A percentile compares a stretch with the other conserved stretches of the same genome.
Conservation (phyloP, 2,329 filamentous ascomycete species). For the Fusarium tuaranense region DNA sequence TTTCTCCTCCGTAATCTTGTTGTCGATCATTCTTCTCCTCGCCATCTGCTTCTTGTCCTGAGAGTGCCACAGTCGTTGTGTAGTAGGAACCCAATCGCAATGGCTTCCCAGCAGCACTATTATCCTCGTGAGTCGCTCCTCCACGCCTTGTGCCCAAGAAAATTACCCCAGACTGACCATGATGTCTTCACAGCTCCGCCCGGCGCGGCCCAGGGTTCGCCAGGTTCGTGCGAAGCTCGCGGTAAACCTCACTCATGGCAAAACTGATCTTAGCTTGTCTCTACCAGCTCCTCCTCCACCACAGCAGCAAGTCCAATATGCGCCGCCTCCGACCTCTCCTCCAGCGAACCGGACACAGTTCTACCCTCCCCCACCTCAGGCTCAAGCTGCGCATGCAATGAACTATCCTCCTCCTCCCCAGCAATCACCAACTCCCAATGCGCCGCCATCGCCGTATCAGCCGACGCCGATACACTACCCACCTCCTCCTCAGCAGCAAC, state of each 20-base stretch:
- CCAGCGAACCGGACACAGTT: conserved; percentile 60
- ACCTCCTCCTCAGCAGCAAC: conserved; percentile 40
- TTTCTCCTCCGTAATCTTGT: conserved; percentile 1
- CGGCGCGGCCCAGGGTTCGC: conserved; percentile 45
- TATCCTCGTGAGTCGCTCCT: conserved; percentile 58
- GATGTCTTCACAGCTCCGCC: conserved; percentile 54
- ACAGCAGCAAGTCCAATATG: conserved; percentile 55
- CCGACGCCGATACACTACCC: conserved; percentile 39
- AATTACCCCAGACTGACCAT: conserved; percentile 36
- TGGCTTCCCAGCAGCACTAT: conserved; percentile 57
- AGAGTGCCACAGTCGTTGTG: background rate
- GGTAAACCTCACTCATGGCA: background rate
- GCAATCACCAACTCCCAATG: conserved; percentile 22
- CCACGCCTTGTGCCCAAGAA: conserved; percentile 22
- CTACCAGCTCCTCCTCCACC: conserved; percentile 37
- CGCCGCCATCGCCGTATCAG: conserved; percentile 32
- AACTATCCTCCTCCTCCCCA: conserved; percentile 46
- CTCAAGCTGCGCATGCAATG: conserved; percentile 45
- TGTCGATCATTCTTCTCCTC: background rate
- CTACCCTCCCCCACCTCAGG: conserved; percentile 57
- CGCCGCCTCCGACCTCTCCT: conserved; percentile 60
- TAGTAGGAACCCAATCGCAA: conserved; percentile 35
- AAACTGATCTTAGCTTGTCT: conserved; percentile 26
- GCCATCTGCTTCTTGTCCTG: background rate
- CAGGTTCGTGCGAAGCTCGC: conserved; percentile 42